Evolutionary conservation across 2,329 filamentous ascomycete species (phyloP), one percentile per base, ranked within the genome.

Genomic region (Coniella lustricola): DNA sequence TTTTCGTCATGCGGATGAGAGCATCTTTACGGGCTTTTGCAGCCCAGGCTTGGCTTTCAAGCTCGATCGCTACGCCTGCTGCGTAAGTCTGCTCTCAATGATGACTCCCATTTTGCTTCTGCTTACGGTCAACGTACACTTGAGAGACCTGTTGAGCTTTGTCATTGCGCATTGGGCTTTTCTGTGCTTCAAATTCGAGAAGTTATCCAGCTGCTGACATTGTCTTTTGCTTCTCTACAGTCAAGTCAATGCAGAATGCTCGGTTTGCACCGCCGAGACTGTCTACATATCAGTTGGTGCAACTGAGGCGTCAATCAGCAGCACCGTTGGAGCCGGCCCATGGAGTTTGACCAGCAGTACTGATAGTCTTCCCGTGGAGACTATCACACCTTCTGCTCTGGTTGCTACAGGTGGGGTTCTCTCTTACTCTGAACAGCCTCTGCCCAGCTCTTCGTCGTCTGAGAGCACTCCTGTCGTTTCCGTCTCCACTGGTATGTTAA

Each of bases 261-360:
- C 66, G 35, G 57, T 64, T 49, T 59, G 60, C 7, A 18, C 25
- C 21, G 68, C 67, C 32, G 67, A 64, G 32, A 76, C 74, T 34
- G 65, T 76, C 52, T 72, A 75, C 55, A 60, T 77, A 54, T 76
- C 74, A 31, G 62, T 75, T 43, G 65, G 68, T 13, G 59, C 62
- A 49, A 59, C 55, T 38, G 44, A 50, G 37, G 44, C 43, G n/a
- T 43, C 52, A 43, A 43, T 50, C 5, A 34, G 47, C 44, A 45
- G 46, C 17, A 20, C 55, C 21, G 51, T 44, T 14, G 48, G 46
- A 5, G 46, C 43, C 17, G 16, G 51, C 41, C 25, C 25, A 5
- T 44, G 45, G 35, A 53, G 49, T 31, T 40, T 55, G 32, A 9
- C 54, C 48, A 56, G 48, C 49, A 56, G 25, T 29, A 10, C 25